These are phyloP conservation scores for Phialemoniopsis sp. DNA, from an alignment of 2,329 filamentous ascomycete genomes.

Conservation along the genomic window DNA sequence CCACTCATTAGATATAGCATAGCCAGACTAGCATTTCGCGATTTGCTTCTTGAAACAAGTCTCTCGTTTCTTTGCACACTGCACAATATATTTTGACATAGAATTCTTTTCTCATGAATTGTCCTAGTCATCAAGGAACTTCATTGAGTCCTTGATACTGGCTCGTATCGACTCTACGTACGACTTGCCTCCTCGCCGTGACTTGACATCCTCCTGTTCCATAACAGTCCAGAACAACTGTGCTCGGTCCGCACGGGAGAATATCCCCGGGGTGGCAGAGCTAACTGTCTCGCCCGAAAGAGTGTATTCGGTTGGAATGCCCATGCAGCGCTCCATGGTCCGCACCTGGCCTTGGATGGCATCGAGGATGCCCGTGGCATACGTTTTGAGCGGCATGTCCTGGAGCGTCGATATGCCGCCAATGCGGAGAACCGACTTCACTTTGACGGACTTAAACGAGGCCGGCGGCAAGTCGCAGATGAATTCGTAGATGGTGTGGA, in stretches of 20 bases:
- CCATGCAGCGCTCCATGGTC: slow-evolving; percentile 12
- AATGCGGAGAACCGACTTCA: slow-evolving; percentile 16
- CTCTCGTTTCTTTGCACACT: neutral
- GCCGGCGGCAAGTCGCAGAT: slow-evolving; percentile 10
- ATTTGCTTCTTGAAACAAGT: neutral
- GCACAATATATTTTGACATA: neutral
- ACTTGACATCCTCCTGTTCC: slow-evolving; percentile 14
- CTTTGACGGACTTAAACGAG: slow-evolving; percentile 11
- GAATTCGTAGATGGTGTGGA: slow-evolving; percentile 9
- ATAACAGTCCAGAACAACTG: slow-evolving; percentile 12
- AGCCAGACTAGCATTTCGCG: no score
- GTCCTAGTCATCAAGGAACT: slow-evolving; percentile 11
- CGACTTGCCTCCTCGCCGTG: slow-evolving; percentile 11
- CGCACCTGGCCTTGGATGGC: slow-evolving; percentile 12
- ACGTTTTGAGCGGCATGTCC: slow-evolving; percentile 15
- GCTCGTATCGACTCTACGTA: slow-evolving; percentile 15
- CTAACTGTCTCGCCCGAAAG: slow-evolving; percentile 10
- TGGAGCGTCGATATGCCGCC: slow-evolving; percentile 14
- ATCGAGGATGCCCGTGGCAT: slow-evolving; percentile 13
- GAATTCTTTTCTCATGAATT: neutral
- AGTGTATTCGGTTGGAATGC: slow-evolving; percentile 13
- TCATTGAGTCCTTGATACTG: slow-evolving; percentile 12
- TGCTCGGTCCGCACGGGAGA: slow-evolving; percentile 11
- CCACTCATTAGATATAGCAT: no score
- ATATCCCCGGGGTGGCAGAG: slow-evolving; percentile 9